These are phyloP conservation scores for Aspergillus bertholletiae DNA, from an alignment of 495 filamentous ascomycete species.

Conservation along the genomic window DNA sequence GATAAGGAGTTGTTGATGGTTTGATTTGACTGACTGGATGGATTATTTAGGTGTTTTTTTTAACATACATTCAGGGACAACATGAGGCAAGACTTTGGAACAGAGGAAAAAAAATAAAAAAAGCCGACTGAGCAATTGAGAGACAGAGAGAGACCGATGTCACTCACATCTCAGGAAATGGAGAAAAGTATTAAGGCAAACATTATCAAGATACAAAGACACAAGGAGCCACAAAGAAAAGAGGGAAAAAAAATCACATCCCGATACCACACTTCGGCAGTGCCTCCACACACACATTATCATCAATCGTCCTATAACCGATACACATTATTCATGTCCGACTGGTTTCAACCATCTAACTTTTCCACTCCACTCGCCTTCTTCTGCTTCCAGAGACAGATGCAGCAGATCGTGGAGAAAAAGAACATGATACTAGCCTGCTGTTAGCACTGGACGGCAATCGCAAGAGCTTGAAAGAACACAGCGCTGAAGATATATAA, in stretches of 20 bases:
- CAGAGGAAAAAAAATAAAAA: constrained; percentile 2
- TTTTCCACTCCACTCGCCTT: constrained; percentile 29
- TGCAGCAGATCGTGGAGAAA: constrained; percentile 55
- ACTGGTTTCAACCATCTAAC: constrained; percentile 5
- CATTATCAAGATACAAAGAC: background rate
- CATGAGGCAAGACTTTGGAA: too few relatives aligned
- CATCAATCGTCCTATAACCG: background rate
- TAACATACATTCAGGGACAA: too few relatives aligned
- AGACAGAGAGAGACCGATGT: too few relatives aligned
- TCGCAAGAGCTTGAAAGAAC: background rate
- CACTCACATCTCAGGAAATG: background rate
- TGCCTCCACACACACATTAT: background rate
- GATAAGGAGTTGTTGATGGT: too few relatives aligned
- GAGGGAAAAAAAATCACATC: background rate
- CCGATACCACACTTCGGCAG: background rate
- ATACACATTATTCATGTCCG: background rate
- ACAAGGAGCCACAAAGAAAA: background rate
- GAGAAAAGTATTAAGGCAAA: constrained; percentile 11
- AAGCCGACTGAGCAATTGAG: background rate
- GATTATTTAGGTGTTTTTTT: too few relatives aligned
- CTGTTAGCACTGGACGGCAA: constrained; percentile 2
- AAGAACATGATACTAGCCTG: constrained; percentile 62
- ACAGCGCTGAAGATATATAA: background rate
- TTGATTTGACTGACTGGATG: too few relatives aligned
- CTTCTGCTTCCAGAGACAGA: constrained; percentile 56